Evolutionary conservation across 225 moss, liverwort and hornwort genomes (phyloP), one percentile per base, ranked within the genome.

Genomic region (Pseudisothecium myosuroides): DNA sequence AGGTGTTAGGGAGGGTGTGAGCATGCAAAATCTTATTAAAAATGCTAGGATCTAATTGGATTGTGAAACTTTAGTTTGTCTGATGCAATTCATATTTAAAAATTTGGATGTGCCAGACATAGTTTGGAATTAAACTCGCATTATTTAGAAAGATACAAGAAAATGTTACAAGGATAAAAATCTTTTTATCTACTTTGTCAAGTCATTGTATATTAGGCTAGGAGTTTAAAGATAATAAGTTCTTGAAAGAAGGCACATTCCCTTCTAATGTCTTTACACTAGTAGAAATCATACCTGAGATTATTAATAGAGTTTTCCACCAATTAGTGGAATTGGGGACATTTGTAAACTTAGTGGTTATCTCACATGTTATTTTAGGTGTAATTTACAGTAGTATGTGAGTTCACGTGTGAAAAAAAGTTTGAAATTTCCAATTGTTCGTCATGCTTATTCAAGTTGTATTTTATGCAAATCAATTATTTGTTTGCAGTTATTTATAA

Each of bases 101-200:
- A 1, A 54, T 54, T 36, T 1, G 5, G 0, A 34, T 23, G 22
- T 7, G 5, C 3, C 1, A 36, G 0, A 9, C 0, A 36, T 36
- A 23, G 14, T 23, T 54, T 36, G 9, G 9, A 36, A 36, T 3
- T 14, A 22, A 50, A 14, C 0, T 1, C 15, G 3, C 37, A 2
- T 54, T 36, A 36, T 37, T 52, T 14, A 14, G 2, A 13, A 36
- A 52, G 9, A 54, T 36, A 22, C 0, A 0, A 14, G 0, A 9
- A 9, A 6, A 14, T 23, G 5, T 14, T 54, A 13, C 1, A 54
- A 14, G 5, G 6, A 23, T 15, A 52, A 5, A 0, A 76, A 23
- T 9, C 0, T 23, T 36, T 52, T 36, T 9, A 36, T 36, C 9
- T 54, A 23, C 21, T 37, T 8, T 77, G 5, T 36, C 5, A 36